Percentiles rank a stretch among this genome's conserved stretches.
These are phyloP conservation scores for Heliocybe sulcata DNA, from an alignment of 1,284 basidiomycete genomes.

Conservation along the genomic window DNA sequence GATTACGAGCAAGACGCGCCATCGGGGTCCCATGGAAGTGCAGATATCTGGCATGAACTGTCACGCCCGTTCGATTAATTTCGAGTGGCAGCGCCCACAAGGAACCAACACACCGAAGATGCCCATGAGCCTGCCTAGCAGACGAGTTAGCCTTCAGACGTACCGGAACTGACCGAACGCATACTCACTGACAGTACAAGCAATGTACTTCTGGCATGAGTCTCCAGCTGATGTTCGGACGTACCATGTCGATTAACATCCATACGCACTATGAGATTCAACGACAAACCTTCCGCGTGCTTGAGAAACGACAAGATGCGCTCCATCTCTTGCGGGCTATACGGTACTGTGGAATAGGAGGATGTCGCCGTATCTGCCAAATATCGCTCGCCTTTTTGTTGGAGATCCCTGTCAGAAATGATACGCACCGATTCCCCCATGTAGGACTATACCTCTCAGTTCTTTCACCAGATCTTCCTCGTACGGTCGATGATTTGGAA, in stretches of 20 bases:
- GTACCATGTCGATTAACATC: slow-evolving; percentile 11
- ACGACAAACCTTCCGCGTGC: slow-evolving; percentile 26
- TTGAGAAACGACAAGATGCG: slow-evolving; percentile 22
- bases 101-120: neutral
- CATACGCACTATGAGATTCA: too few relatives aligned
- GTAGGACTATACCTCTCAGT: slow-evolving; percentile 36
- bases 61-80: neutral
- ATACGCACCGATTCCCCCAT: slow-evolving; percentile 38
- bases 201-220: slow-evolving; percentile 18
- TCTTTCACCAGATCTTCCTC: slow-evolving; percentile 32
- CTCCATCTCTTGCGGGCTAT: slow-evolving; percentile 23
- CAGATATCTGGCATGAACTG: slow-evolving; percentile 36
- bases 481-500: slow-evolving; percentile 33
- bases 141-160: neutral
- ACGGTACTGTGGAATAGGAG: slow-evolving; percentile 32
- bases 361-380: slow-evolving; percentile 32
- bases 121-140: slow-evolving; percentile 21
- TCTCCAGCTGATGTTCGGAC: slow-evolving; percentile 9
- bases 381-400: neutral
- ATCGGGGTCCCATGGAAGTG: slow-evolving; percentile 46
- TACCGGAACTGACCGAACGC: neutral
- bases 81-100: neutral
- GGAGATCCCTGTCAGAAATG: neutral
- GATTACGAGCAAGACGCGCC: slow-evolving; percentile 39
- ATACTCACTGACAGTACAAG: slow-evolving; percentile 30